phyloP scores from a whole-genome alignment of 495 filamentous ascomycete genomes.

The Neohortaea acidophila region DNA sequence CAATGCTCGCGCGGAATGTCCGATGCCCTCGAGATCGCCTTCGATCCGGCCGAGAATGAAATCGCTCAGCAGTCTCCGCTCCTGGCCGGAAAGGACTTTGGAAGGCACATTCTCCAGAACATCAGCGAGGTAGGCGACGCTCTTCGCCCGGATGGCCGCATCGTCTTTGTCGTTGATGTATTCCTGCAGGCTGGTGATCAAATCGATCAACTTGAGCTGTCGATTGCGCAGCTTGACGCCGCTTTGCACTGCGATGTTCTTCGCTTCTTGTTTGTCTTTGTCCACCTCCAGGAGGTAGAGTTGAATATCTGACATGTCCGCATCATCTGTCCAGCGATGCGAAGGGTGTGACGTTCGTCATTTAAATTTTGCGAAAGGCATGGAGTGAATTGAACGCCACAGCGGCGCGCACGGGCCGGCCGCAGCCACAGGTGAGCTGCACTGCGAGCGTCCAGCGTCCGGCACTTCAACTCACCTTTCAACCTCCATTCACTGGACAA shows the following conservation, averaged over 20 bases:
- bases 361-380: slow-evolving; percentile 3
- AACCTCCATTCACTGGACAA: too few species aligned
- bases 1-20: slow-evolving; percentile 22
- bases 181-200: slow-evolving; percentile 52
- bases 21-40: slow-evolving; percentile 26
- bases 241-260: slow-evolving; percentile 39
- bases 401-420: too few species aligned
- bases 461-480: too few species aligned
- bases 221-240: slow-evolving; percentile 47
- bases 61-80: slow-evolving; percentile 33
- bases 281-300: slow-evolving; percentile 51
- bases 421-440: too few species aligned
- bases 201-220: slow-evolving; percentile 46
- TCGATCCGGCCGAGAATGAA: slow-evolving; percentile 28
- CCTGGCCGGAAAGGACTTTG: slow-evolving; percentile 49
- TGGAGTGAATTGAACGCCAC: too few species aligned
- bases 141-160: slow-evolving; percentile 44
- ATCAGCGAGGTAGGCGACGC: slow-evolving; percentile 51
- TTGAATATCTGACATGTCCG: slow-evolving; percentile 44
- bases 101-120: slow-evolving; percentile 44
- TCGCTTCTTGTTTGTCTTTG: slow-evolving; percentile 45
- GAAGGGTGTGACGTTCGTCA: too few species aligned
- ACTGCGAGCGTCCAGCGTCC: too few species aligned
- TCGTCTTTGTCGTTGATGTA: slow-evolving; percentile 56
- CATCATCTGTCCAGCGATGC: not conserved